Base-by-base conservation (phyloP, 2,329 filamentous ascomycete species). In the Claviceps purpurea region DNA sequence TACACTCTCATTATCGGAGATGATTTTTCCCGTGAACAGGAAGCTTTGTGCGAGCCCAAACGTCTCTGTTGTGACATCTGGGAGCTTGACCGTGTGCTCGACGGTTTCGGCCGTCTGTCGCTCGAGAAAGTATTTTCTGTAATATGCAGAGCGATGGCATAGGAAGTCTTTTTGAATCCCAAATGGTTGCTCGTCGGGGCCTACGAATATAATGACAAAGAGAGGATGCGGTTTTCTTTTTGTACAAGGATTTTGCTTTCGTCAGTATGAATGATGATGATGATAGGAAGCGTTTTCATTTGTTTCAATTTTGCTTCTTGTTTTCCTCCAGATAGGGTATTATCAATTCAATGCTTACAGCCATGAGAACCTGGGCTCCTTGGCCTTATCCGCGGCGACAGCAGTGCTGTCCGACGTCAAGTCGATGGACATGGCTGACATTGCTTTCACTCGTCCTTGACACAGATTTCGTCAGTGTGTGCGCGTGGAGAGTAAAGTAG, bases 111-210 rank as follows among this genome's bases (percentile, higher is more conserved):
- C 62, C 16, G 57, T 54, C 47, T 54, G 47, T 14, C 59, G 54
- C 37, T 62, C 60, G 39, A 63, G 60, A 39, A 81, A 79, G 52
- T 73, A 65, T 2, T 68, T 61, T 5, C 66, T 66, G 57, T 76
- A 81, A 58, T 70, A 72, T 2, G 65, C 59, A 8, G 76, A 79
- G 56, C 73, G 73, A 34, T 72, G 67, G 55, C 74, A 77, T 24
- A 82, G 65, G 52, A 80, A 78, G 60, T 81, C 74, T 54, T 77
- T 78, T 55, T 81, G 78, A 13, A 82, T 71, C 11, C 74, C 76
- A 57, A 80, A 82, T 0, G 77, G 76, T 14, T 63, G 62, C 58
- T 78, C 73, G 0, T 77, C 69, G 2, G 69, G 64, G 0, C 78
- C 78, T 30, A 79, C 73, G 1, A 80, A 62, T 46, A 79, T 62